Conservation (phyloP, 129 eudicot species). For the Chrysanthemum lavandulifolium region DNA sequence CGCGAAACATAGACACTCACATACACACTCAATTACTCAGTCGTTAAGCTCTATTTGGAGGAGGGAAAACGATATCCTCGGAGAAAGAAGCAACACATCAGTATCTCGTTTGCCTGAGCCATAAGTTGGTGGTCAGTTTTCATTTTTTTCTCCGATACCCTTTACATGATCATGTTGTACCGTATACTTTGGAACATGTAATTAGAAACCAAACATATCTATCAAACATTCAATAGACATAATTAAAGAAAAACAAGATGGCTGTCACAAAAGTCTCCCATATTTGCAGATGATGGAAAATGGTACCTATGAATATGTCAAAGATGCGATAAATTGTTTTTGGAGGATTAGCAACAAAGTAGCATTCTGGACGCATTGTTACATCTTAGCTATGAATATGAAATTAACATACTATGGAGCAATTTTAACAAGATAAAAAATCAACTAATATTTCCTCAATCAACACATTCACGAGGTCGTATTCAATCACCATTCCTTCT, state of each 20-base stretch:
- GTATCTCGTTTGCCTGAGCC: no score
- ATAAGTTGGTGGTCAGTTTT: no score
- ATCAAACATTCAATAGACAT: slow-evolving; percentile 9
- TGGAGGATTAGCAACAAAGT: slow-evolving; percentile 9
- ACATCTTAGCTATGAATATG: slow-evolving; percentile 5
- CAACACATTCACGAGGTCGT: slow-evolving; percentile 41
- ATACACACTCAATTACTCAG: not conserved
- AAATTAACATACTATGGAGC: not conserved
- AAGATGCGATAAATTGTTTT: slow-evolving; percentile 12
- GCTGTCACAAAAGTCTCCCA: no score
- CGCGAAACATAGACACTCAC: not conserved
- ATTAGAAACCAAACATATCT: slow-evolving; percentile 4
- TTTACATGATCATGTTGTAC: not conserved
- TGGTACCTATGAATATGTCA: no score
- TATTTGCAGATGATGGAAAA: no score
- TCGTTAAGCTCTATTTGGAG: no score
- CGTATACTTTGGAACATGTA: slow-evolving; percentile 2
- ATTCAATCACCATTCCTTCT: slow-evolving; percentile 63
- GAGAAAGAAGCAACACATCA: no score
- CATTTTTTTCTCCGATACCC: no score
- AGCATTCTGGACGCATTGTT: slow-evolving; percentile 3
- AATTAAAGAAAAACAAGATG: not conserved
- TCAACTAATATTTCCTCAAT: slow-evolving; percentile 71
- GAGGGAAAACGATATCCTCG: no score
- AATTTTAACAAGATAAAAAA: slow-evolving; percentile 28